Base-by-base conservation (phyloP, 2,329 filamentous ascomycete genomes). In the Fusarium tupiense region DNA sequence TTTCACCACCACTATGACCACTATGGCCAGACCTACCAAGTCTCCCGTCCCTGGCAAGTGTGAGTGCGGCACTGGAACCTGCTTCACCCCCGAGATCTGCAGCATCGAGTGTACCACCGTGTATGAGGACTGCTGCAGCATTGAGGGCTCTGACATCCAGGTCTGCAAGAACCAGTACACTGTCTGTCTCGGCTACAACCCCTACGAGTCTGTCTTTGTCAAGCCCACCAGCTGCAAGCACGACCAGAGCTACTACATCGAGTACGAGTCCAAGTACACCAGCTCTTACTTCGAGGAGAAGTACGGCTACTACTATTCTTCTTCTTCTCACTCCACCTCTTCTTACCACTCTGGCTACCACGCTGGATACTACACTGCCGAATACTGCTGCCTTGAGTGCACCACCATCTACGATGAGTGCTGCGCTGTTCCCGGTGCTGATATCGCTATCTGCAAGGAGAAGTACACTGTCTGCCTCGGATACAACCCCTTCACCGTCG, bases 301-400 rank as follows among this genome's bases (percentile, higher is more conserved):
- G 56, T 67, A 71, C 50, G 33, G 54, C 19, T 41, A 26, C 56
- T 60, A 70, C 61, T 53, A 57, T 29, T 53, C 59, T 8, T 61
- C 62, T 33, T 57, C 40, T 24, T 44, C 65, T 13, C 19, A n/a
- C 29, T 54, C 57, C 22, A 26, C 52, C 26, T 61, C 43, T 29
- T 61, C 60, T 47, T 44, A 37, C 19, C 8, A 41, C 47, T 61
- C 40, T 26, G 26, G 22, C 7, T 64, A 69, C 44, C 67, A 69
- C 52, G 20, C 56, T n/a, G 67, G 66, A 10, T 70, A 70, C 66
- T 70, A 70, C 66, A 70, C 68, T 19, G 47, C 69, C 16, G 71
- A 73, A 43, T 73, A 73, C 40, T 73, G 71, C 54, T 73, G 71
- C 37, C 12, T 64, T 5, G 53, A 71, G 58, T 73, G 71, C 41